A percentile compares a stretch with the other conserved stretches of the same genome.
Conservation (phyloP, 2,329 filamentous ascomycete genomes). For the Cladosporium sp. region DNA sequence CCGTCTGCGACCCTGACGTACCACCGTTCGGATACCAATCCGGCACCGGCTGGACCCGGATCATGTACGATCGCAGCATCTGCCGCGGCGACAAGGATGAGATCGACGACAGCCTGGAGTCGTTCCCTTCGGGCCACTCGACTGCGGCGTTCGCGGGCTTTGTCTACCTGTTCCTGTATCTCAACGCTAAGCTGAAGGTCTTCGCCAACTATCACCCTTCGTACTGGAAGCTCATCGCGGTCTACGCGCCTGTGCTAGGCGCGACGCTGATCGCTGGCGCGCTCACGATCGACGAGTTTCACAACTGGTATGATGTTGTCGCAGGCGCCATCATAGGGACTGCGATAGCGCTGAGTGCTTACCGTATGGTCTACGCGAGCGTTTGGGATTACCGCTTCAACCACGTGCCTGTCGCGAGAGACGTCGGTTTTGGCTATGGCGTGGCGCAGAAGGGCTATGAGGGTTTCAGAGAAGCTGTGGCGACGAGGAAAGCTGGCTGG, state of each 20-base stretch:
- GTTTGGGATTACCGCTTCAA: constrained; percentile 70
- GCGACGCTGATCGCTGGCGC: constrained; percentile 69
- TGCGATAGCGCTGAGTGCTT: constrained; percentile 64
- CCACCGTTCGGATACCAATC: constrained; percentile 44
- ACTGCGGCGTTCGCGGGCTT: constrained; percentile 74
- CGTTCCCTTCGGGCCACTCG: constrained; percentile 73
- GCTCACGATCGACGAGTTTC: constrained; percentile 70
- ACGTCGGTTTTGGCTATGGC: constrained; percentile 56
- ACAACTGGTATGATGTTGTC: constrained; percentile 75
- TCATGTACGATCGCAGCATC: constrained; percentile 70
- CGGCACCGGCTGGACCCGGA: constrained; percentile 56
- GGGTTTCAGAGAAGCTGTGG: constrained; percentile 57
- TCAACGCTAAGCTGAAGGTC: constrained; percentile 78
- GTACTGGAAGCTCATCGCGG: constrained; percentile 70
- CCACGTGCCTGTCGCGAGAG: constrained; percentile 66
- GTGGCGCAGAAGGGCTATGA: constrained; percentile 42
- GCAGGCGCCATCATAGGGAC: constrained; percentile 67
- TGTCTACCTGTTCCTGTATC: constrained; percentile 70
- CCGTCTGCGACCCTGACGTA: constrained; percentile 66
- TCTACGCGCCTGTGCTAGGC: constrained; percentile 67
- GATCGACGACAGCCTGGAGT: constrained; percentile 70
- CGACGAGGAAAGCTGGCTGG: constrained; percentile 64
- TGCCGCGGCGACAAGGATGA: constrained; percentile 67
- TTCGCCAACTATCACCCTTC: constrained; percentile 71
- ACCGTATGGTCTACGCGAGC: constrained; percentile 67